phyloP scores from a whole-genome alignment of 2,329 filamentous ascomycete species.

The Fusarium begoniae region DNA sequence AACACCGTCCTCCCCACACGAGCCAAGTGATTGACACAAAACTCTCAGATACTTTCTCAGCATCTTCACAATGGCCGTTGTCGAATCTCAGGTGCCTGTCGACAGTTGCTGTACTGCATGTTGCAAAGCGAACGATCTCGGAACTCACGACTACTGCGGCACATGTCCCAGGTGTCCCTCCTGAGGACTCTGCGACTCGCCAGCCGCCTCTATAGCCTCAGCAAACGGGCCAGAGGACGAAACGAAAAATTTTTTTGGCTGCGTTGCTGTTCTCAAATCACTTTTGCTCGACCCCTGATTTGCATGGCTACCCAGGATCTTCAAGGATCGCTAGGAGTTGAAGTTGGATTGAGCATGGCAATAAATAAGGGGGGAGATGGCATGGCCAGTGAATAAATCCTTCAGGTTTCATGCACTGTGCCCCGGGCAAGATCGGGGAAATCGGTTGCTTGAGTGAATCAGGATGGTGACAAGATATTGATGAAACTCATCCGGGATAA shows the following conservation, averaged over 20 bases:
- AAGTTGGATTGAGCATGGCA: background rate
- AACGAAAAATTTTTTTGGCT: background rate
- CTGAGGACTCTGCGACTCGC: background rate
- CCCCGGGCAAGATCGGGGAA: background rate
- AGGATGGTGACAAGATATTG: background rate
- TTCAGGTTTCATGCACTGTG: background rate
- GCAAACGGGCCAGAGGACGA: background rate
- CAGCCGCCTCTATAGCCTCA: background rate
- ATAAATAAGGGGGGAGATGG: background rate
- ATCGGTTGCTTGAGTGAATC: background rate
- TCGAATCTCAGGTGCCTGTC: conserved; percentile 25
- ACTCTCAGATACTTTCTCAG: background rate
- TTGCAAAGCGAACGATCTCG: conserved; percentile 46
- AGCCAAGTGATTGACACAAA: background rate
- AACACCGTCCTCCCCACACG: background rate
- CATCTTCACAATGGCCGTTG: conserved; percentile 28
- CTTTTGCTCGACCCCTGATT: background rate
- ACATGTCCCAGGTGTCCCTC: conserved; percentile 44
- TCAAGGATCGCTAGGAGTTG: background rate
- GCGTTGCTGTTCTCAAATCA: background rate
- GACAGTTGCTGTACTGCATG: conserved; percentile 44
- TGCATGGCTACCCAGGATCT: background rate
- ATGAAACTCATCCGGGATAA: background rate
- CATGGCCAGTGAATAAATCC: conserved; percentile 7
- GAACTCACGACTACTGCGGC: conserved; percentile 47